A percentile compares a stretch with the other conserved stretches of the same genome.
Conservation (phyloP, 768 basidiomycete species). For the Suillus ampliporus region DNA sequence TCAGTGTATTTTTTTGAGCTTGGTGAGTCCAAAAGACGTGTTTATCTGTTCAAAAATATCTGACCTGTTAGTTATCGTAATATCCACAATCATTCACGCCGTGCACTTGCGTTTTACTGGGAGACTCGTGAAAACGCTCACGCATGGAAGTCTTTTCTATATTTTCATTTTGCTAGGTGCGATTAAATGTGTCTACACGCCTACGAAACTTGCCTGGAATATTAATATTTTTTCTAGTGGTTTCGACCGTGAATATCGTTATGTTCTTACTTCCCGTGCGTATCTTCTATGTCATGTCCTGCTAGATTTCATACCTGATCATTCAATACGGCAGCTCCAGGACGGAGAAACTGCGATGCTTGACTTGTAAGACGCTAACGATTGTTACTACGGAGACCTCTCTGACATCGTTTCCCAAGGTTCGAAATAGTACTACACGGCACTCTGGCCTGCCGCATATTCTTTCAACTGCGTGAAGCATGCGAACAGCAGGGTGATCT, state of each 20-base stretch:
- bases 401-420: neutral
- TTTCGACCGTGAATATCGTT: neutral
- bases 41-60: neutral
- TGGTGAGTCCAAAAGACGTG: neutral
- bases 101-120: neutral
- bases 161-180: neutral
- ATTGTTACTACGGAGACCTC: neutral
- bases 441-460: neutral
- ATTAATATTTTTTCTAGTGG: neutral
- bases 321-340: neutral
- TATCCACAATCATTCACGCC: neutral
- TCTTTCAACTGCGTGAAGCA: neutral
- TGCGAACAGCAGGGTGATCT: neutral
- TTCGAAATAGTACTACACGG: slow-evolving; percentile 3
- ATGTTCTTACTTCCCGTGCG: neutral
- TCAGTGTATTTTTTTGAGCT: neutral
- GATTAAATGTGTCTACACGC: neutral
- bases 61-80: neutral
- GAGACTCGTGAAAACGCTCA: neutral
- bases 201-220: neutral
- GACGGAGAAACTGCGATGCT: slow-evolving; percentile 1
- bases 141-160: neutral
- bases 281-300: neutral
- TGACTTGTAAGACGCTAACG: neutral
- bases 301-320: neutral